Base-by-base conservation (phyloP, 257 asterid species). In the Rhazya stricta region DNA sequence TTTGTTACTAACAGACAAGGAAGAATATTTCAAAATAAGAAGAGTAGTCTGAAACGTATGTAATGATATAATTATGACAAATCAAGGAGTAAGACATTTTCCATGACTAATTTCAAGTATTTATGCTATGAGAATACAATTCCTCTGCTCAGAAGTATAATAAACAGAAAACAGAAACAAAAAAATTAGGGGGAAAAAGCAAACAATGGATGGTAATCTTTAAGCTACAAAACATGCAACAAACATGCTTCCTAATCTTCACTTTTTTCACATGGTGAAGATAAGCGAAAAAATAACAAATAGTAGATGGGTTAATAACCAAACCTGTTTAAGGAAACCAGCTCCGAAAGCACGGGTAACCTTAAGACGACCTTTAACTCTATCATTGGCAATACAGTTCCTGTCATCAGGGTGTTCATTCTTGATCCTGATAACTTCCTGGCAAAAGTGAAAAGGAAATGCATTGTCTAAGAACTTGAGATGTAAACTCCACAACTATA, bases 301-400 rank as follows among this genome's bases (percentile, higher is more conserved):
- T 43, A 45, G 66, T 48, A 60, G 13, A 54, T 45, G 65, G 30
- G 18, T 71, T 36, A 67, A 70, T 58, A 25, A 69, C 67, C 88
- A 60, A 60, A 94, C 98, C 97, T 91, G 91, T 81, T 94, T 94
- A 72, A 94, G 96, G 84, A 87, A 94, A 77, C 98, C 98, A 83
- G 98, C 98, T 81, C 98, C 98, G 82, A 94, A 94, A 68, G 98
- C 98, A 75, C 98, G 97, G 71, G 98, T 94, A 69, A 94, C 98
- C 85, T 91, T 94, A 75, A 94, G 90, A 76, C 97, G 98, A 15
- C 98, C 98, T 85, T 94, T 94, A 32, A 91, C 98, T 84, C 97
- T 86, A 80, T 83, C 97, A 77, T 94, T 91, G 75, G 89, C 97
- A 79, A 94, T 94, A 81, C 98, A 94, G 84, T 87, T 87, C 54